Evolutionary conservation across 1,284 basidiomycete genomes (phyloP).

Genomic region (Xerocomus minutiporus): DNA sequence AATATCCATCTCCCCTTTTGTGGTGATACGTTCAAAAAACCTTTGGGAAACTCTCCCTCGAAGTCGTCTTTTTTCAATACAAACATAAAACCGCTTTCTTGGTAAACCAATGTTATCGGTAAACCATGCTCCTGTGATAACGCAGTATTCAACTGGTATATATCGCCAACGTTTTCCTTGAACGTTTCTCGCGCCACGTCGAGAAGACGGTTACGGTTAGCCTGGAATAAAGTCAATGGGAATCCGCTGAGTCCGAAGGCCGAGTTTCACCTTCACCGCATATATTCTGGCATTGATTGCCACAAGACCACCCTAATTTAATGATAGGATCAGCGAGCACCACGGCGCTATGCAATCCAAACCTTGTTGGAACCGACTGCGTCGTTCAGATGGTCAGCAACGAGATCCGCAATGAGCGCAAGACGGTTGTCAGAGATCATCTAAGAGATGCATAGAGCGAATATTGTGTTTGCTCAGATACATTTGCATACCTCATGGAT

Average conservation of each 20-base stretch:
- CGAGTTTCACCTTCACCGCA: constrained; percentile 61
- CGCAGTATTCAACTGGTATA: constrained; percentile 59
- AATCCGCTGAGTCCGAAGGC: not conserved
- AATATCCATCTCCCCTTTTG: constrained; percentile 73
- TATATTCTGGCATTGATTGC: constrained; percentile 75
- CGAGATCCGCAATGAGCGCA: constrained; percentile 53
- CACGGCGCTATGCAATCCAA: not conserved
- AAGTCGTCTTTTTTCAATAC: constrained; percentile 62
- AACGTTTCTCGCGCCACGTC: constrained; percentile 92
- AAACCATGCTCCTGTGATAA: constrained; percentile 60
- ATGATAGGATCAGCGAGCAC: not conserved
- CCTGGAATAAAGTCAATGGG: constrained; percentile 35
- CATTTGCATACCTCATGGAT: constrained; percentile 48
- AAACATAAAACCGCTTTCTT: constrained; percentile 70
- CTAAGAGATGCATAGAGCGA: constrained; percentile 32
- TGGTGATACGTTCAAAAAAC: constrained; percentile 64
- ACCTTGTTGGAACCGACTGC: constrained; percentile 61
- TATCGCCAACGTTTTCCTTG: constrained; percentile 86
- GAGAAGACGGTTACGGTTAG: constrained; percentile 75
- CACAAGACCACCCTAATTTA: constrained; percentile 56
- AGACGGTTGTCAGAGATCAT: constrained; percentile 72
- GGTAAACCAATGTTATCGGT: constrained; percentile 62
- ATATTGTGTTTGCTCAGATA: not conserved
- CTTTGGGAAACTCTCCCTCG: constrained; percentile 58
- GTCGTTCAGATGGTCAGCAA: constrained; percentile 69